Conservation (phyloP, 257 asterid species). For the Capsicum chinense region DNA sequence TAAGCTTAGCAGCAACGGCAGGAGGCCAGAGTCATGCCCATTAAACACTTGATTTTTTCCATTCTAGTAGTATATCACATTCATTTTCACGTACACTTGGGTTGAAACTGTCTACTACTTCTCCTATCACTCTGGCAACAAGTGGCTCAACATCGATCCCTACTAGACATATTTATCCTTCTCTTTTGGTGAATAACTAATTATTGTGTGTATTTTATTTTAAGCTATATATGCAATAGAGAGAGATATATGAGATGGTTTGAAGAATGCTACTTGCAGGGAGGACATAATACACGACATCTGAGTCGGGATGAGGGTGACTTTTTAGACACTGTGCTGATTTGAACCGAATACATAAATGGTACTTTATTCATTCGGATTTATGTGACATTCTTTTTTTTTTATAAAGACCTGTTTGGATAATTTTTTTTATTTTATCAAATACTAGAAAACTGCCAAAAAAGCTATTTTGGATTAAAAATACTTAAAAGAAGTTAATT, state of each 20-base stretch:
- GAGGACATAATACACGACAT: neutral
- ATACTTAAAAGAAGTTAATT: no score
- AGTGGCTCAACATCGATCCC: conserved; percentile 56
- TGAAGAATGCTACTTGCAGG: neutral
- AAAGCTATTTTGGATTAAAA: no score
- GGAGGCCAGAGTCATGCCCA: conserved; percentile 85
- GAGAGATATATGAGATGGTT: neutral
- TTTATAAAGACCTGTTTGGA: no score
- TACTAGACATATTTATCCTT: conserved; percentile 27
- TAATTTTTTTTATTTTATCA: no score
- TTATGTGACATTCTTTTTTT: no score
- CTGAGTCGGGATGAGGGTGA: neutral
- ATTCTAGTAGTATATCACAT: conserved; percentile 42
- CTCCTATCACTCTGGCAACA: conserved; percentile 76
- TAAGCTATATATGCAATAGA: neutral
- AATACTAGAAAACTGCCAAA: no score
- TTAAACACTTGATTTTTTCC: conserved; percentile 64
- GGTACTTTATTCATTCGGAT: no score
- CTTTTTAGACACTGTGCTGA: no score
- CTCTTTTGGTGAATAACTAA: neutral
- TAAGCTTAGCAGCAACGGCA: conserved; percentile 56
- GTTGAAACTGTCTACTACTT: conserved; percentile 68
- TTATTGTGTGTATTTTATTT: neutral
- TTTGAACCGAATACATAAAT: no score
- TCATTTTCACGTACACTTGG: conserved; percentile 61